Percentiles rank a stretch among this genome's conserved stretches.
These are phyloP conservation scores for Termitomyces sp. DNA, from an alignment of 768 basidiomycete genomes.

Conservation along the genomic window DNA sequence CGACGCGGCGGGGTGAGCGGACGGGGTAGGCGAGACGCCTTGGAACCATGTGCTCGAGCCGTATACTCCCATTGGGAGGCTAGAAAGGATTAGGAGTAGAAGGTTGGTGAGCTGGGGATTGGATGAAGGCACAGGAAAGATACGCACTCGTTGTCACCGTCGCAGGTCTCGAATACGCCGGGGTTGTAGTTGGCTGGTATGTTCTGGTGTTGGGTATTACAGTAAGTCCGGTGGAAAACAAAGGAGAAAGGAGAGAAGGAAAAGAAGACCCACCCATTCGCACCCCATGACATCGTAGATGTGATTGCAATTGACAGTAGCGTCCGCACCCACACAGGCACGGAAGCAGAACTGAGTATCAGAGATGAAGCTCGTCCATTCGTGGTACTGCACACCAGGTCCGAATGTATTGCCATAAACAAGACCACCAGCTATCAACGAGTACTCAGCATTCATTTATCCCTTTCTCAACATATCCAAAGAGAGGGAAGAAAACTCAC, in stretches of 20 bases:
- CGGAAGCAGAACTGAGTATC: slow-evolving; percentile 63
- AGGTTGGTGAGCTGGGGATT: neutral
- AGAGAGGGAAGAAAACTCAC: slow-evolving; percentile 20
- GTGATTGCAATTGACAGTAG: slow-evolving; percentile 66
- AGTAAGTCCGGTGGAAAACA: neutral
- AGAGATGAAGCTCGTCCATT: slow-evolving; percentile 87
- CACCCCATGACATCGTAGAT: slow-evolving; percentile 73
- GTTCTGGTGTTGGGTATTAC: slow-evolving; percentile 38
- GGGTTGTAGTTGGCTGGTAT: slow-evolving; percentile 67
- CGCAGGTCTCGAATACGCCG: slow-evolving; percentile 63
- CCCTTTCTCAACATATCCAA: neutral
- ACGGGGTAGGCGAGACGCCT: slow-evolving; percentile 54
- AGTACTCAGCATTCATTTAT: neutral
- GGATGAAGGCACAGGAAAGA: neutral
- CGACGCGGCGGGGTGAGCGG: slow-evolving; percentile 53
- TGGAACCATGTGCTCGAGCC: slow-evolving; percentile 71
- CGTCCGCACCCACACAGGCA: slow-evolving; percentile 63
- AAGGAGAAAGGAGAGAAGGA: neutral
- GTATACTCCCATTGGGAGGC: slow-evolving; percentile 67
- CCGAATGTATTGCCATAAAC: slow-evolving; percentile 66
- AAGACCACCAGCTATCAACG: slow-evolving; percentile 58
- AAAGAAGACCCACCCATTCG: slow-evolving; percentile 36
- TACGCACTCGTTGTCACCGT: slow-evolving; percentile 50
- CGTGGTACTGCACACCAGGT: slow-evolving; percentile 52
- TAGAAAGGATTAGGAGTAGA: slow-evolving; percentile 13